phyloP scores from a whole-genome alignment of 2,329 filamentous ascomycete genomes.

The Coleophoma eucalyptorum region DNA sequence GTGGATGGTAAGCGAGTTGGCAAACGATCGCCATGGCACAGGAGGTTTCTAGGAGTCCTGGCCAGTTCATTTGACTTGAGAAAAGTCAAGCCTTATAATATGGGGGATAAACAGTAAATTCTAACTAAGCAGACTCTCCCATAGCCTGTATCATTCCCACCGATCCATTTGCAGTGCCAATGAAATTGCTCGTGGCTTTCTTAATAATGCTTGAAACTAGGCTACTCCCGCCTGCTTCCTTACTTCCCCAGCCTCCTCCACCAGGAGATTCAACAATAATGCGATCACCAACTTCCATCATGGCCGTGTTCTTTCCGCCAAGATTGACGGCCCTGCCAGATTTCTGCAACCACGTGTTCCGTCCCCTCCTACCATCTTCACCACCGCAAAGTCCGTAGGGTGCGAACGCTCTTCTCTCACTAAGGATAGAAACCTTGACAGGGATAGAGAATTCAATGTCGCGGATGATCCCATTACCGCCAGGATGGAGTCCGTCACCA shows the following conservation, averaged over 20 bases:
- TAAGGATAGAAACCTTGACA: slow-evolving; percentile 73
- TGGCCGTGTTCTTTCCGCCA: slow-evolving; percentile 19
- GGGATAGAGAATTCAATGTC: slow-evolving; percentile 78
- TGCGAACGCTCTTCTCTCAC: slow-evolving; percentile 68
- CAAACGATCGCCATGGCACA: no score
- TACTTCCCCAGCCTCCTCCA: slow-evolving; percentile 18
- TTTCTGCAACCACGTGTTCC: slow-evolving; percentile 72
- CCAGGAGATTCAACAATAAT: slow-evolving; percentile 18
- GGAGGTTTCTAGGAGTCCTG: no score
- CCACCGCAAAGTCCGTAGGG: slow-evolving; percentile 83
- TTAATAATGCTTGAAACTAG: neutral
- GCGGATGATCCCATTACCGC: slow-evolving; percentile 69
- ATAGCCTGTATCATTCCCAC: slow-evolving; percentile 3
- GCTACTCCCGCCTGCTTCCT: neutral
- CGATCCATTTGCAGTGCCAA: slow-evolving; percentile 1
- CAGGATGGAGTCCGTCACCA: slow-evolving; percentile 59
- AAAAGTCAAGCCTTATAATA: no score
- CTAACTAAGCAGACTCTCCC: slow-evolving; percentile 2
- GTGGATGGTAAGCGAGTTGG: no score
- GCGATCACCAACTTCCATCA: slow-evolving; percentile 17
- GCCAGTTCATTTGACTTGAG: no score
- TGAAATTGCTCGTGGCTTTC: slow-evolving; percentile 1
- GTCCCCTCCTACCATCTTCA: slow-evolving; percentile 68
- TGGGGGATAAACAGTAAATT: no score
- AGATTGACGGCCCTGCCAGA: slow-evolving; percentile 14